Evolutionary conservation across 106 monocot genomes (phyloP).

Genomic region (Dioscorea zingiberensis): DNA sequence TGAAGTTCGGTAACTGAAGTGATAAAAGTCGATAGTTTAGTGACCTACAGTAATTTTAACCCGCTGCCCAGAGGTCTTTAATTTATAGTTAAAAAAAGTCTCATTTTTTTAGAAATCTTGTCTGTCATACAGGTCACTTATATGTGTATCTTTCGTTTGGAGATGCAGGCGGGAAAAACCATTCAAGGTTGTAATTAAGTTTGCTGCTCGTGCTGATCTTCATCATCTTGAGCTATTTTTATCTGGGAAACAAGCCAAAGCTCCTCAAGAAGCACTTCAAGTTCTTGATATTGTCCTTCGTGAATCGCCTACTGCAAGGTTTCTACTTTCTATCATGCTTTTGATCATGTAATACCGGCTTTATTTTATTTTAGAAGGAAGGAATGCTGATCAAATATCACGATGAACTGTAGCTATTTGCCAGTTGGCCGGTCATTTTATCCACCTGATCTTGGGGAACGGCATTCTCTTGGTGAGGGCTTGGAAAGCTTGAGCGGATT

Average conservation of each 20-base stretch:
- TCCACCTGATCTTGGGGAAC: constrained; percentile 66
- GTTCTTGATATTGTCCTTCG: constrained; percentile 82
- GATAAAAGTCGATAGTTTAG: no score
- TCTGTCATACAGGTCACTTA: no score
- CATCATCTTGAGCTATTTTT: constrained; percentile 69
- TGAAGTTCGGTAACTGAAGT: no score
- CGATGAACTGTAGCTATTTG: constrained; percentile 36
- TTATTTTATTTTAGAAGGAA: no score
- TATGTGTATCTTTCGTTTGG: background rate
- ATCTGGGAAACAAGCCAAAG: constrained; percentile 67
- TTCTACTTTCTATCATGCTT: background rate
- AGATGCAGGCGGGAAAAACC: constrained; percentile 39
- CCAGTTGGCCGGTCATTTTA: constrained; percentile 87
- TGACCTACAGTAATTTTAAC: no score
- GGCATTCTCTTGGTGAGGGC: constrained; percentile 67
- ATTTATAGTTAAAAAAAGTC: background rate
- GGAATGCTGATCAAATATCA: no score
- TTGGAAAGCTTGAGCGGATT: constrained; percentile 90
- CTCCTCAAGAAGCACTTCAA: constrained; percentile 86
- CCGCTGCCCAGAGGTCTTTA: constrained; percentile 44
- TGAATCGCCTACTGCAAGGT: constrained; percentile 62
- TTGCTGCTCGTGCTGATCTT: constrained; percentile 72
- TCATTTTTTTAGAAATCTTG: background rate
- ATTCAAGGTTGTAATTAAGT: constrained; percentile 68
- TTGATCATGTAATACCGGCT: no score